Percentiles rank a stretch among this genome's conserved stretches.
Evolutionary conservation across 1,284 basidiomycete species (phyloP).

Genomic region (Rhizoctonia solani): DNA sequence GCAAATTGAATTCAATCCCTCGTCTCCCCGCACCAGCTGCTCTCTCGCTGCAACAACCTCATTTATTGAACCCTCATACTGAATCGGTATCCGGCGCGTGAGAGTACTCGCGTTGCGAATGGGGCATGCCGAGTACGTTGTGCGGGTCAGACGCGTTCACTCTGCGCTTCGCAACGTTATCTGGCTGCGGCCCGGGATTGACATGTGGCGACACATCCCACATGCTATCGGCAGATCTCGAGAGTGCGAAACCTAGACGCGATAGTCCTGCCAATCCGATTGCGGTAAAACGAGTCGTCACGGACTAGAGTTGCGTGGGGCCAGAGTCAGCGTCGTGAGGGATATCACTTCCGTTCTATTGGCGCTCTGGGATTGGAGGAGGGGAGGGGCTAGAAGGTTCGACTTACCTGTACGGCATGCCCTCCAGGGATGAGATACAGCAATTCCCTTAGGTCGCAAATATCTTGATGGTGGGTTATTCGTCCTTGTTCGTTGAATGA

Average conservation of each 20-base stretch:
- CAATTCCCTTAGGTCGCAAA: constrained; percentile 23
- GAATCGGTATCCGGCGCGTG: constrained; percentile 33
- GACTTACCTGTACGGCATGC: constrained; percentile 30
- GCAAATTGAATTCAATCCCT: constrained; percentile 5
- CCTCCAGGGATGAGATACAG: constrained; percentile 30
- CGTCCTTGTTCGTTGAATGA: constrained; percentile 32
- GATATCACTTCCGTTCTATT: no score
- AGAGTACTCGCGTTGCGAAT: constrained; percentile 21
- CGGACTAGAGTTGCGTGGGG: background rate
- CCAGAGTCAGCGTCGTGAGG: no score
- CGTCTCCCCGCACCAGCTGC: no score
- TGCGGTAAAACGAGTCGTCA: constrained; percentile 31
- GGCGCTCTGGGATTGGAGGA: no score
- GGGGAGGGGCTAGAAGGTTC: no score
- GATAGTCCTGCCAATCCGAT: constrained; percentile 25
- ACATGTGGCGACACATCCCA: no score
- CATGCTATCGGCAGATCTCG: background rate
- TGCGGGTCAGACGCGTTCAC: background rate
- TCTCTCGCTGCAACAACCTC: no score
- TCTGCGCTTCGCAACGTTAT: background rate
- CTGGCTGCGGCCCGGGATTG: no score
- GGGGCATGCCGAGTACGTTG: background rate
- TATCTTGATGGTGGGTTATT: constrained; percentile 27
- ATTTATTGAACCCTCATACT: constrained; percentile 20
- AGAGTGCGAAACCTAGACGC: background rate